Base-by-base conservation (phyloP, 768 basidiomycete species). In the Polyporus arcularius region DNA sequence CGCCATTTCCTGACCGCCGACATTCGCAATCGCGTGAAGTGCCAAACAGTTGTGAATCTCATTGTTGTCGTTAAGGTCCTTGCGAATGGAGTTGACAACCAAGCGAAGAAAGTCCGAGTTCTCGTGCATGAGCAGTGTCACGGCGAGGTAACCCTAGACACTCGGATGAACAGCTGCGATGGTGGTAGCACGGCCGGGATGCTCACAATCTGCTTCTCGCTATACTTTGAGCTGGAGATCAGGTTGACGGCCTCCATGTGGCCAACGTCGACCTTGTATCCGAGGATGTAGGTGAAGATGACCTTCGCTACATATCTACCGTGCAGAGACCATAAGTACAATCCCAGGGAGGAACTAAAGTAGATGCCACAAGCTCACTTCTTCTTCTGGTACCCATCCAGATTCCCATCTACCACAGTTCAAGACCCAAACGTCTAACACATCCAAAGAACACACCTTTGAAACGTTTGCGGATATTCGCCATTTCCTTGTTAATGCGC, bases 211-310 rank as follows among this genome's bases (percentile, higher is more conserved):
- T 99, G 97, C 76, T 99, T 99, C 79, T 99, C 97, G 70, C 90
- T 94, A 72, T 99, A 99, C 69, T 98, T 98, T 35, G 85, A 75
- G 69, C 92, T 94, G 30, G 96, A 92, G 66, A 99, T 98, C 65
- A 99, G 83, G 74, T 99, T 98, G 66, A 98, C 94, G 28, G 97
- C 96, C 71, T 98, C 96, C 96, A 98, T 97, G 74, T 98, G 97
- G 15, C 97, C 97, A 21, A 98, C 86, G 72, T 99, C 97, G 67
- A 98, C 95, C 76, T 97, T 96, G 80, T 99, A 99, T 45, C 97
- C 97, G 61, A 99, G 80, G 68, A 99, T 99, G 71, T 98, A 98
- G 6, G 97, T 98, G 80, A 98, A 99, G 62, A 98, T 90, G 68
- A 99, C 96, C 79, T 99, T 98, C 59, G 95, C 92, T 45, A 98